Evolutionary conservation across 2,329 filamentous ascomycete species (phyloP), one percentile per base, ranked within the genome.

Genomic region (Davidsoniella australis): DNA sequence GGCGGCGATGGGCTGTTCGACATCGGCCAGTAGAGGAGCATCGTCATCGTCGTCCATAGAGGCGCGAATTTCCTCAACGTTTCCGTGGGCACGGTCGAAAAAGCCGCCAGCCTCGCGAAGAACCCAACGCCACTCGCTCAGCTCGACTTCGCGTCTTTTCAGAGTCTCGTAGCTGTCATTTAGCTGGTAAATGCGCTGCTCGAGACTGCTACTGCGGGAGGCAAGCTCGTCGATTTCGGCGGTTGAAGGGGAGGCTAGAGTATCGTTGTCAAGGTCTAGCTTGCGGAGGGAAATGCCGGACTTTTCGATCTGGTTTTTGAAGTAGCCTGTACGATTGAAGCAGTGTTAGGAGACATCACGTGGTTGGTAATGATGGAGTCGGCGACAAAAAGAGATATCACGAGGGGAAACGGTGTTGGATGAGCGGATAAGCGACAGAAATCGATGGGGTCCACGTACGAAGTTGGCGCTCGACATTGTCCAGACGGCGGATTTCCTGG

Each of bases 111-210:
- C 88, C 73, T 98, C 91, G 56, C 86, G 81, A 52, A 98, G 68
- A 47, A 98, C 93, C 86, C 89, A 96, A 60, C 93, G 83, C 91
- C 91, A 96, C 68, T 98, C 91, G 9, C 85, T 94, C 59, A 98
- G 72, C 64, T 98, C 91, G 53, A 94, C 85, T 70, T 96, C 91
- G 51, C 89, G 80, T 70, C 91, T 95, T 76, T 96, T 96, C 64
- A 98, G 68, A 14, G 87, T 95, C 70, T 98, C 91, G 66, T 98
- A 96, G 69, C 88, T 96, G 62, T 96, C 91, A 63, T 96, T 96
- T 54, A 98, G 69, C 57, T 88, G 89, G 52, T 79, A 81, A 56
- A 98, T 78, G 54, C 91, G 79, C 68, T 93, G 85, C 67, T 98
- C 91, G 50, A 98, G 74, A 65, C 80, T 83, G 67, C 96, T 85